Conservation (phyloP, 1,284 basidiomycete genomes). For the Bondarzewia mesenterica region DNA sequence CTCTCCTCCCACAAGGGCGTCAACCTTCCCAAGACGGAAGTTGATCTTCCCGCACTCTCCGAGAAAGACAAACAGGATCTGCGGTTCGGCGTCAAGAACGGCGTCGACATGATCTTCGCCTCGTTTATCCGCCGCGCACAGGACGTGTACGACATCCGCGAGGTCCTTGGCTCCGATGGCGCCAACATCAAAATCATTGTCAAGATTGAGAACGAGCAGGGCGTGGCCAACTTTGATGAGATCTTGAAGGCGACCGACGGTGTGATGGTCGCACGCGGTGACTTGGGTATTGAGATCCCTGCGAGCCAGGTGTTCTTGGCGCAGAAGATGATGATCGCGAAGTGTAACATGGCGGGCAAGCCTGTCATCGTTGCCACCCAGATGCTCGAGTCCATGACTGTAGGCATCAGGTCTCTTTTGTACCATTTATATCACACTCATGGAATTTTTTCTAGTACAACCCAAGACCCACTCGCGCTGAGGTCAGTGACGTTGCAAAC, state of each 20-base stretch:
- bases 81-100: constrained; percentile 93
- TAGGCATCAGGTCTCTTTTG: constrained; percentile 27
- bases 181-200: constrained; percentile 95
- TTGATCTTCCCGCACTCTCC: constrained; percentile 96
- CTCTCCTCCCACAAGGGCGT: constrained; percentile 98
- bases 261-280: constrained; percentile 98
- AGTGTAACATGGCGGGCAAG: constrained; percentile 95
- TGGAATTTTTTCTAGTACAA: constrained; percentile 58
- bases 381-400: constrained; percentile 99
- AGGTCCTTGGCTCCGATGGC: constrained; percentile 86
- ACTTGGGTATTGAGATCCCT: constrained; percentile 97
- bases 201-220: constrained; percentile 98
- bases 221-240: constrained; percentile 96
- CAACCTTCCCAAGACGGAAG: constrained; percentile 96
- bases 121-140: constrained; percentile 93
- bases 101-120: constrained; percentile 98
- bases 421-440: not conserved
- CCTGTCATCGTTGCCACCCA: constrained; percentile 99
- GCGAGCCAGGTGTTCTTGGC: constrained; percentile 96
- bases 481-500: constrained; percentile 96
- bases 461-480: constrained; percentile 93
- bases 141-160: constrained; percentile 88
- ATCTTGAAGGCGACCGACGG: constrained; percentile 90
- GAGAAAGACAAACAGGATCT: constrained; percentile 98
- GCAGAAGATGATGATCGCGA: constrained; percentile 99